phyloP scores from a whole-genome alignment of 73 alveolate species.

The Paramecium sexaurelia region DNA sequence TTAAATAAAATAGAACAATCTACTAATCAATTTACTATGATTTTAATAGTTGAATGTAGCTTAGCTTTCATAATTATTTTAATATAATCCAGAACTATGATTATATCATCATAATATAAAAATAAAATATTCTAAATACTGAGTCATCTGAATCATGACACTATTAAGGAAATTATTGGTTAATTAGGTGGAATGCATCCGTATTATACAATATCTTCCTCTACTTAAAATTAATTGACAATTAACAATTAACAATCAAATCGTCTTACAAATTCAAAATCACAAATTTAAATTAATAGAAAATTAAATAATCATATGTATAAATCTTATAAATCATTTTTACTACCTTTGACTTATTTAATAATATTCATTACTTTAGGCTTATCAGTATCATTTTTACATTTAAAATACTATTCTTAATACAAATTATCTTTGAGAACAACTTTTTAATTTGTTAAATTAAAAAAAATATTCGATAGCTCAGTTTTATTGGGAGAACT shows the following conservation, averaged over 20 bases:
- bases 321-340: not conserved
- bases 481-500: not conserved
- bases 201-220: not conserved
- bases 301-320: not conserved
- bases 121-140: not conserved
- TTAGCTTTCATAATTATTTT: not conserved
- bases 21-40: not conserved
- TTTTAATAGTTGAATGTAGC: not conserved
- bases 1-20: not conserved
- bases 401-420: not conserved
- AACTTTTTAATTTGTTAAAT: not conserved
- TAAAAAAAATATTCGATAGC: conserved; percentile 1
- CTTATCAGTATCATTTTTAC: not conserved
- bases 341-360: not conserved
- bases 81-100: not conserved
- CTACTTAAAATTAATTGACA: not conserved
- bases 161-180: not conserved
- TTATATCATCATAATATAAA: not conserved
- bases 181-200: not conserved
- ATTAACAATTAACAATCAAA: not conserved
- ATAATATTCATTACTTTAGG: not conserved
- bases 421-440: not conserved
- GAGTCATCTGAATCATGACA: not conserved
- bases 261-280: not conserved
- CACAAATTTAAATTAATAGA: not conserved